phyloP scores from a whole-genome alignment of 2,329 filamentous ascomycete species.

The Fusarium sp. region DNA sequence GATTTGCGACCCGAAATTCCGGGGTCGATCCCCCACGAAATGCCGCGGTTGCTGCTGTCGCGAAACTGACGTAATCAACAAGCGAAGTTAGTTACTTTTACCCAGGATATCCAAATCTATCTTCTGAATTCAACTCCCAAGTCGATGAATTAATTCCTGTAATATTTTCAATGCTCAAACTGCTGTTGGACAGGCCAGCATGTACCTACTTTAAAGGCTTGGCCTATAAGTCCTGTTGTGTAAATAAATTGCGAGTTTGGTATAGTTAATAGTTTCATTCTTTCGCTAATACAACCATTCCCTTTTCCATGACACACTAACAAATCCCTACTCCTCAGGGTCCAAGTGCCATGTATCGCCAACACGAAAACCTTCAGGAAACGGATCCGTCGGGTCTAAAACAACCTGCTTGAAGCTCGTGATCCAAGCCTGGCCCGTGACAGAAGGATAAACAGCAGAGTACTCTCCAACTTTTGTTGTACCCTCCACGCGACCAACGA shows the following conservation, averaged over 20 bases:
- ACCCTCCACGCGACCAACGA: conserved; percentile 14
- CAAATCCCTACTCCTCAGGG: neutral
- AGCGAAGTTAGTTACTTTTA: neutral
- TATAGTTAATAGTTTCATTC: no score
- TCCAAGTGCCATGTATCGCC: conserved; percentile 29
- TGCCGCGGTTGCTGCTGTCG: neutral
- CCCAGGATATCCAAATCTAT: no score
- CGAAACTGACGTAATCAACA: neutral
- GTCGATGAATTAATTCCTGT: no score
- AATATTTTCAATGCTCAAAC: no score
- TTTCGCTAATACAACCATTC: no score
- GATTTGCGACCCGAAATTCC: conserved; percentile 16
- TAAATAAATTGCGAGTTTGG: no score
- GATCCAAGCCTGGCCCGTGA: conserved; percentile 26
- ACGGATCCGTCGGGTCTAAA: conserved; percentile 26
- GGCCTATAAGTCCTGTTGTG: no score
- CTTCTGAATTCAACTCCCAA: no score
- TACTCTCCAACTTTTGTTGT: conserved; percentile 18
- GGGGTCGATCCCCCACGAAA: neutral
- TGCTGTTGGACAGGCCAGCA: no score
- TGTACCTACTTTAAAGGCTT: no score
- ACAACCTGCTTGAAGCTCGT: conserved; percentile 34
- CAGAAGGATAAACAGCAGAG: conserved; percentile 23
- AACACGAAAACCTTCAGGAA: conserved; percentile 26
- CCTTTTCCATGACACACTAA: no score